Evolutionary conservation across 352 stramenopile species (phyloP).

Genomic region (Globisporangium emineosum): DNA sequence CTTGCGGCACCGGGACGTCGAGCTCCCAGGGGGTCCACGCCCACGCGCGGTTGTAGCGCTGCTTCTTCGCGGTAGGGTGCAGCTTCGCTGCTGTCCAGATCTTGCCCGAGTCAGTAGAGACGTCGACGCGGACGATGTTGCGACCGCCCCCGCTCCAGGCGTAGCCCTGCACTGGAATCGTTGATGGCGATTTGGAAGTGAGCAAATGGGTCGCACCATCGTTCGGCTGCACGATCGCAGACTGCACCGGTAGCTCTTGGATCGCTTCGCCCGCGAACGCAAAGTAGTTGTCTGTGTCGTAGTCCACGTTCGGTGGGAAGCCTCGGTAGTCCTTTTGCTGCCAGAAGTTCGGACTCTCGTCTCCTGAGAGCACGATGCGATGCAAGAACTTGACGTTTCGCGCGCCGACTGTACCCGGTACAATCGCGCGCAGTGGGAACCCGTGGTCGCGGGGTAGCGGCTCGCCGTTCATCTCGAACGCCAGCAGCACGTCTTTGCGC

Average conservation of each 20-base stretch:
- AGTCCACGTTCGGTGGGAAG: slow-evolving; percentile 85
- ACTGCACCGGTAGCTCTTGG: slow-evolving; percentile 90
- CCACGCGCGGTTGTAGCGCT: slow-evolving; percentile 91
- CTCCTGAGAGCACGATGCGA: slow-evolving; percentile 69
- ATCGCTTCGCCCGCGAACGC: slow-evolving; percentile 86
- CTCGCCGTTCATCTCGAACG: slow-evolving; percentile 94
- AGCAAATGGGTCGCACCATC: slow-evolving; percentile 40
- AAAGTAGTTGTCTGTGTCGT: slow-evolving; percentile 75
- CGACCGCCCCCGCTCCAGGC: slow-evolving; percentile 93
- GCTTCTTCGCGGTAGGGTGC: slow-evolving; percentile 64
- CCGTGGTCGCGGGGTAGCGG: slow-evolving; percentile 90
- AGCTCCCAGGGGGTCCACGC: slow-evolving; percentile 96
- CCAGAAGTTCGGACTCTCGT: slow-evolving; percentile 89
- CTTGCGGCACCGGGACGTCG: slow-evolving; percentile 82
- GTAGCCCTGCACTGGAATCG: slow-evolving; percentile 88
- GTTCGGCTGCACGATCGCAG: slow-evolving; percentile 87
- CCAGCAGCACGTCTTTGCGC: slow-evolving; percentile 90
- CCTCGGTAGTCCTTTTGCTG: slow-evolving; percentile 92
- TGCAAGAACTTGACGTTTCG: slow-evolving; percentile 94
- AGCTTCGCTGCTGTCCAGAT: slow-evolving; percentile 91
- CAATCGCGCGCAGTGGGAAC: slow-evolving; percentile 90
- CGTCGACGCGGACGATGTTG: slow-evolving; percentile 95
- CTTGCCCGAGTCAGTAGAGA: slow-evolving; percentile 92
- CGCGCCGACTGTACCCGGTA: slow-evolving; percentile 87
- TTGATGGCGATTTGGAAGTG: slow-evolving; percentile 36